These are phyloP conservation scores for Colletotrichum sp. DNA, from an alignment of 2,329 filamentous ascomycete genomes.

Conservation along the genomic window DNA sequence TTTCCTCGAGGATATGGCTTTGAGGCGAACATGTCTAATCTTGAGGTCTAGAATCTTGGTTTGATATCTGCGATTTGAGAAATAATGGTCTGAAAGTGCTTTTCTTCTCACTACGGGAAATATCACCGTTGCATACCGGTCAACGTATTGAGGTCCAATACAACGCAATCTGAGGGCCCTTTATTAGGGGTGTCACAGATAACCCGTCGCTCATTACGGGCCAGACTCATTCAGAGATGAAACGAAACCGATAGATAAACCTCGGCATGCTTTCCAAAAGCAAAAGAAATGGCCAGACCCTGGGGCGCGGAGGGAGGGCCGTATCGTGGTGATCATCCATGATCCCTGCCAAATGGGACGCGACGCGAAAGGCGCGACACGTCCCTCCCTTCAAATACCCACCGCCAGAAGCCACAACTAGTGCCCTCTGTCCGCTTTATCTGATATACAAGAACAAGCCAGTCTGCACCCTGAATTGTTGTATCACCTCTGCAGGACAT, in stretches of 20 bases:
- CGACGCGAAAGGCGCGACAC: neutral
- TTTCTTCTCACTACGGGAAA: neutral
- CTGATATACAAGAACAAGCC: neutral
- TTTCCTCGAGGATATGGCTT: neutral
- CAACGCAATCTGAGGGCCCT: neutral
- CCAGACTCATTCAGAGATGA: neutral
- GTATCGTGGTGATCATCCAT: neutral
- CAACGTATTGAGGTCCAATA: neutral
- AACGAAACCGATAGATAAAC: neutral
- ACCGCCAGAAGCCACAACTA: neutral
- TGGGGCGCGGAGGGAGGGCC: neutral
- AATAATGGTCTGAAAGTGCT: neutral
- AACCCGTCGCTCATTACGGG: too few species aligned
- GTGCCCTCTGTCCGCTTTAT: neutral
- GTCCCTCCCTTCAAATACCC: neutral
- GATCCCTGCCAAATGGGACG: neutral
- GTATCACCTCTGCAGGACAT: neutral
- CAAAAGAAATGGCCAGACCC: neutral
- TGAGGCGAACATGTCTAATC: neutral
- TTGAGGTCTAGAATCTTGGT: neutral
- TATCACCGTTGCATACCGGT: neutral
- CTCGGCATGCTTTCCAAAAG: neutral
- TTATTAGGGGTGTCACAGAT: too few species aligned
- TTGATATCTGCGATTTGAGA: neutral
- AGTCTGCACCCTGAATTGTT: neutral